Conservation (phyloP, 2,329 filamentous ascomycete genomes). For the Pyrenochaeta sp. region DNA sequence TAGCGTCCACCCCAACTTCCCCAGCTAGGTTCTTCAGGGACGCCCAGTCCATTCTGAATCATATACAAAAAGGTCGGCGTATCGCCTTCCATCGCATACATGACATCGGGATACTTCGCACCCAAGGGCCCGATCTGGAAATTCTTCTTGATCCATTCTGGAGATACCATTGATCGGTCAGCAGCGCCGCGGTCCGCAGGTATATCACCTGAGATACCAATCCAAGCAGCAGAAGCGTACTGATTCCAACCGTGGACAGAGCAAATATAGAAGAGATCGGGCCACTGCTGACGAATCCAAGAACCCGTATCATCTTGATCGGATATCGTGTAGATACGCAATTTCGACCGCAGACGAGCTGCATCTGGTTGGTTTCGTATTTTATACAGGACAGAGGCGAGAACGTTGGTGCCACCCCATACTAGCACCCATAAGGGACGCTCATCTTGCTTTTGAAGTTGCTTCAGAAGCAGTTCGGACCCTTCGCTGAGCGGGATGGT, state of each 20-base stretch:
- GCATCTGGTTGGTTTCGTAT: slow-evolving; percentile 41
- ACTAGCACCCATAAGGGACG: slow-evolving; percentile 58
- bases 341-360: slow-evolving; percentile 49
- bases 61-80: slow-evolving; percentile 54
- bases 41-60: slow-evolving; percentile 54
- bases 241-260: slow-evolving; percentile 60
- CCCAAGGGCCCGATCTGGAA: slow-evolving; percentile 58
- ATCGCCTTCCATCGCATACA: slow-evolving; percentile 59
- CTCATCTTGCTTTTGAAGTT: background rate
- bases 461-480: background rate
- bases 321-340: slow-evolving; percentile 63
- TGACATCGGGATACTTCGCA: slow-evolving; percentile 53
- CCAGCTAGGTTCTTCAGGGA: slow-evolving; percentile 50
- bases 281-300: slow-evolving; percentile 59
- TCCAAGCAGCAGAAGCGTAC: slow-evolving; percentile 60
- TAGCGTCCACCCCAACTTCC: slow-evolving; percentile 54
- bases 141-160: slow-evolving; percentile 57
- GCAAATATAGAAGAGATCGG: slow-evolving; percentile 60
- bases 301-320: slow-evolving; percentile 62
- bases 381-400: slow-evolving; percentile 57
- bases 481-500: slow-evolving; percentile 30
- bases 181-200: slow-evolving; percentile 53
- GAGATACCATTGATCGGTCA: slow-evolving; percentile 53
- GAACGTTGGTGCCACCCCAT: slow-evolving; percentile 63
- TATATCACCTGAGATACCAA: slow-evolving; percentile 57